Percentiles rank a stretch among this genome's conserved stretches.
Conservation (phyloP, 495 filamentous ascomycete species). For the Bacidia rubella region DNA sequence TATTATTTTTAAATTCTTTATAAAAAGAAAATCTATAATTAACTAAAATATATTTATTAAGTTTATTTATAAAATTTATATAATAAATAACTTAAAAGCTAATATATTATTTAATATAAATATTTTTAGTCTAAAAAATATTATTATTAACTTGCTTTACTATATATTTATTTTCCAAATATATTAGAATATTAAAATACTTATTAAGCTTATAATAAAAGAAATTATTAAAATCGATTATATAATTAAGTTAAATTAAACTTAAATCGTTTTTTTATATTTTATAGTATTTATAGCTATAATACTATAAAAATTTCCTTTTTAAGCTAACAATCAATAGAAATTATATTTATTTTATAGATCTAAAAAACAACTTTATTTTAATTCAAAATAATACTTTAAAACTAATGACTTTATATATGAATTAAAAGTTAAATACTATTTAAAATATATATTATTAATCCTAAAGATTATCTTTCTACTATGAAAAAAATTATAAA, state of each 20-base stretch:
- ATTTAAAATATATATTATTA: neutral
- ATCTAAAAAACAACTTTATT: neutral
- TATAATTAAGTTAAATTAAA: neutral
- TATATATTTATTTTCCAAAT: neutral
- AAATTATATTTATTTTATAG: neutral
- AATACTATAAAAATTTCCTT: neutral
- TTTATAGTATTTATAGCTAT: neutral
- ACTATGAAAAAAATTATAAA: neutral
- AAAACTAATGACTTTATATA: neutral
- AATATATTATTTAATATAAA: neutral
- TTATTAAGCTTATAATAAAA: neutral
- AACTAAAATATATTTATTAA: neutral
- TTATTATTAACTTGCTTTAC: neutral
- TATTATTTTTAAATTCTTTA: neutral
- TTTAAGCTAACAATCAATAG: neutral
- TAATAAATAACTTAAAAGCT: neutral
- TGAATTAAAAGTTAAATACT: neutral
- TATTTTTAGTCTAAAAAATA: neutral
- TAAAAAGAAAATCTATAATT: neutral
- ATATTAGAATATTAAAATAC: neutral
- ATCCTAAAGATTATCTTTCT: neutral
- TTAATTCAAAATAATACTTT: neutral
- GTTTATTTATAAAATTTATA: neutral
- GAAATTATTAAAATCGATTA: neutral
- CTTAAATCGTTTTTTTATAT: neutral